A percentile compares a stretch with the other conserved stretches of the same genome.
These are phyloP conservation scores for Porphyridium purpureum DNA, from an alignment of 23 red algal species.

Conservation along the genomic window DNA sequence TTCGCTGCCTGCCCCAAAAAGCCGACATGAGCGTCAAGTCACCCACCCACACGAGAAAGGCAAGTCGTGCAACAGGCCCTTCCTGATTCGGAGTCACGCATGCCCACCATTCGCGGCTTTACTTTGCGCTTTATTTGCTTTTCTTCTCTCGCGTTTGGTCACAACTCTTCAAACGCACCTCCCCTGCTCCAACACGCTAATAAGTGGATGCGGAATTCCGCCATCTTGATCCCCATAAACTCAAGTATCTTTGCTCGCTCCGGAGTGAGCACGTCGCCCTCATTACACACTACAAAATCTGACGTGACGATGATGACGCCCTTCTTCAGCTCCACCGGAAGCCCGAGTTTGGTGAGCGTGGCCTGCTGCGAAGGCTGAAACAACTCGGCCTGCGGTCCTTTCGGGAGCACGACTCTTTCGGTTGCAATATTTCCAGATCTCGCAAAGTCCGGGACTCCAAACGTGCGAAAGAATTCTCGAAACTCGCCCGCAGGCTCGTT, in stretches of 20 bases:
- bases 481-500: slow-evolving; percentile 26
- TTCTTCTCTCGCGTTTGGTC: no score
- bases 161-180: no score
- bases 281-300: slow-evolving; percentile 46
- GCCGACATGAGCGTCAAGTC: no score
- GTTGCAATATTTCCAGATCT: slow-evolving; percentile 28
- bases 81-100: no score
- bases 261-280: slow-evolving; percentile 41
- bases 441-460: slow-evolving; percentile 31
- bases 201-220: slow-evolving; percentile 22
- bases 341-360: slow-evolving; percentile 17
- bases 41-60: no score
- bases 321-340: slow-evolving; percentile 28
- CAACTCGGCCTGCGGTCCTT: slow-evolving; percentile 29
- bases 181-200: no score
- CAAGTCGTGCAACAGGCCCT: no score
- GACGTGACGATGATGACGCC: slow-evolving; percentile 16
- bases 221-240: slow-evolving; percentile 29
- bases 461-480: slow-evolving; percentile 30
- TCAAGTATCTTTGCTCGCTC: slow-evolving; percentile 52
- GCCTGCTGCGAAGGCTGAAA: slow-evolving; percentile 27
- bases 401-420: slow-evolving; percentile 15
- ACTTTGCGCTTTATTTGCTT: no score
- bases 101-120: no score
- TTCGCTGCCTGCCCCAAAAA: no score